Conservation (phyloP, 2,329 filamentous ascomycete genomes). For the Trichoderma brevicompactum region DNA sequence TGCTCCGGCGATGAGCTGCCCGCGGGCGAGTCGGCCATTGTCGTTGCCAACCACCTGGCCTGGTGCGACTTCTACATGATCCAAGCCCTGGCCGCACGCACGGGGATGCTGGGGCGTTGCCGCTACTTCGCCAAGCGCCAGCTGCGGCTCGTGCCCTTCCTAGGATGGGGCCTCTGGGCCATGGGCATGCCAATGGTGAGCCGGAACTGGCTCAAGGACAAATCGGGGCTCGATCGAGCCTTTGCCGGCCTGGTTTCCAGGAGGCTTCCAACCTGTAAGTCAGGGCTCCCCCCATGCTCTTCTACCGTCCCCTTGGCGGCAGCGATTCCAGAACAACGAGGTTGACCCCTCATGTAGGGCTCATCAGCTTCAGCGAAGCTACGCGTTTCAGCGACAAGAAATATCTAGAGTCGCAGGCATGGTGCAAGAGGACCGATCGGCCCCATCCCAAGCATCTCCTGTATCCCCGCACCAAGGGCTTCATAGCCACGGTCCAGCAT, state of each 20-base stretch:
- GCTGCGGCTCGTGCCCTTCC: conserved; percentile 61
- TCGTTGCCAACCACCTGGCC: conserved; percentile 63
- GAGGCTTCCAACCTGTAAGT: conserved; percentile 63
- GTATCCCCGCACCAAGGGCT: conserved; percentile 64
- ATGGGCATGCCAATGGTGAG: conserved; percentile 68
- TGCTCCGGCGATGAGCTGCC: conserved; percentile 58
- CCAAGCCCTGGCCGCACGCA: conserved; percentile 57
- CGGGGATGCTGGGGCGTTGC: conserved; percentile 64
- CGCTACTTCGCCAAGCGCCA: conserved; percentile 67
- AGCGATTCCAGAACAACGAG: too few relatives aligned
- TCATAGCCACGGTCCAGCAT: conserved; percentile 62
- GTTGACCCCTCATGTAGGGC: conserved; percentile 49
- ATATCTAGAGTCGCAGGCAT: conserved; percentile 54
- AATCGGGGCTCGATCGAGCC: conserved; percentile 59
- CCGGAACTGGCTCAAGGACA: conserved; percentile 62
- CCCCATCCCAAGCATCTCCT: conserved; percentile 61
- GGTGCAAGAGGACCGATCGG: conserved; percentile 56
- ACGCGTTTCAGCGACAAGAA: conserved; percentile 62
- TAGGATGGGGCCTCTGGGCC: conserved; percentile 67
- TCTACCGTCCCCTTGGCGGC: too few relatives aligned
- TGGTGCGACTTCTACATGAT: conserved; percentile 70
- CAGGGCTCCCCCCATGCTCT: neutral
- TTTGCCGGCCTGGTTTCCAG: conserved; percentile 58
- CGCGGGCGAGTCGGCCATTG: conserved; percentile 60
- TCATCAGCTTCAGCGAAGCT: conserved; percentile 68